Base-by-base conservation (phyloP, 495 filamentous ascomycete species). In the Pyrenopolyporus hunteri region DNA sequence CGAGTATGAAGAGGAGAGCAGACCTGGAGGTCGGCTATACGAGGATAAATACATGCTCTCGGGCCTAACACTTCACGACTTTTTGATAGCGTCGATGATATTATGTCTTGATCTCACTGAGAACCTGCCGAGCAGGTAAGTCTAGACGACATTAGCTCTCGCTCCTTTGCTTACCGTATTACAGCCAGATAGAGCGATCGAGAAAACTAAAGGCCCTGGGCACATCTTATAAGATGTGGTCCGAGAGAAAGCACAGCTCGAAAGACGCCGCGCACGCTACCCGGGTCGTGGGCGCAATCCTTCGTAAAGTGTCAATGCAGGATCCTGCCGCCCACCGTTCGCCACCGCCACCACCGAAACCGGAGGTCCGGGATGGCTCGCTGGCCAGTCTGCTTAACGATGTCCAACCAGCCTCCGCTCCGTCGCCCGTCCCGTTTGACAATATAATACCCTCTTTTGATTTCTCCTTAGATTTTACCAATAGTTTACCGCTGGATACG, bases 41-140 rank as follows among this genome's bases (percentile, higher is more conserved):
- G 61, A 71, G 14, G 74, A 79, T 36, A 70, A 66, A 40, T 76
- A 74, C 63, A 73, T 77, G 59, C 46, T 77, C 1, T 69, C 71
- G 2, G 69, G 66, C 20, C 49, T 79, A 6, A 70, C 73, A 0
- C 64, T 76, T 8, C 76, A 79, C 43, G 75, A 78, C 54, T 76
- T 78, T 48, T 43, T 79, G 8, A 71, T 79, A 6, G 75, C 74
- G 7, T 71, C 77, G 0, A 77, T 74, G 71, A 76, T 79, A 25
- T 50, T 78, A 14, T 78, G 72, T 33, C 50, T 78, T 2, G 71
- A 73, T 57, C 57, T 77, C 22, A 74, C 69, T n/a, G 73, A 73
- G 33, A 72, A 67, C 31, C 59, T 68, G 19, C 54, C 57, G 6
- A 62, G 57, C 60, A 70, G 53, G 59, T 69, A 46, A 62, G 57